phyloP scores from a whole-genome alignment of 2,329 filamentous ascomycete species.

The Cadophora gregata region DNA sequence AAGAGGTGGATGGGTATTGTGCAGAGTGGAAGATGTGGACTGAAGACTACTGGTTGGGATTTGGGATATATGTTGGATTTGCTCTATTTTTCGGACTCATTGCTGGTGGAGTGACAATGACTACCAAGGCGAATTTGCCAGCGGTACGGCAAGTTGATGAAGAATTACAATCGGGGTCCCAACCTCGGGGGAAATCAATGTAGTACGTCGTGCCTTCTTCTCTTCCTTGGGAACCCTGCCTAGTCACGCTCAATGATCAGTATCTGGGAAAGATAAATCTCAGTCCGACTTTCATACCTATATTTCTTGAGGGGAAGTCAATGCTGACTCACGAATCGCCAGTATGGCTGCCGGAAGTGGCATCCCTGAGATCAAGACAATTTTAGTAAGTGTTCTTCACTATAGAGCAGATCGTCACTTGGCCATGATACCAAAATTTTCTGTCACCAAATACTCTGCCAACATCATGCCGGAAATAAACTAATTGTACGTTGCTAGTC shows the following conservation, averaged over 20 bases:
- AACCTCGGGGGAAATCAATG: slow-evolving; percentile 54
- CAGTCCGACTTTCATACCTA: not conserved
- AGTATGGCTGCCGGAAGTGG: slow-evolving; percentile 61
- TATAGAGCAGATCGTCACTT: not conserved
- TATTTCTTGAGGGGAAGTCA: not conserved
- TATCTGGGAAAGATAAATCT: no score
- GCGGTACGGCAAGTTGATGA: slow-evolving; percentile 29
- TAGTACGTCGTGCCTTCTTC: slow-evolving; percentile 44
- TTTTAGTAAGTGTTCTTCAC: slow-evolving; percentile 38
- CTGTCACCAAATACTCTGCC: not conserved
- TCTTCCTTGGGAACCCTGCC: not conserved
- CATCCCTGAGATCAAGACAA: slow-evolving; percentile 67
- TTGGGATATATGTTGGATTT: slow-evolving; percentile 55
- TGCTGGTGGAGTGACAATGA: slow-evolving; percentile 55
- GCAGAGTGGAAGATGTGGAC: slow-evolving; percentile 38
- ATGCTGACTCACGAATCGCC: not conserved
- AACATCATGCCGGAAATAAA: not conserved
- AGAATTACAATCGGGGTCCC: slow-evolving; percentile 22
- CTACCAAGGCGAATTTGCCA: slow-evolving; percentile 47
- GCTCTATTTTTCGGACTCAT: slow-evolving; percentile 56
- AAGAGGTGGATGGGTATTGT: slow-evolving; percentile 39
- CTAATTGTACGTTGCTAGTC: slow-evolving; percentile 40
- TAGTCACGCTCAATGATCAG: no score
- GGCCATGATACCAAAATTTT: not conserved
- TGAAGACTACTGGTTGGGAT: slow-evolving; percentile 47